Percentiles rank a stretch among this genome's conserved stretches.
phyloP scores from a whole-genome alignment of 139 green algal genomes.

The Trebouxia sp. region DNA sequence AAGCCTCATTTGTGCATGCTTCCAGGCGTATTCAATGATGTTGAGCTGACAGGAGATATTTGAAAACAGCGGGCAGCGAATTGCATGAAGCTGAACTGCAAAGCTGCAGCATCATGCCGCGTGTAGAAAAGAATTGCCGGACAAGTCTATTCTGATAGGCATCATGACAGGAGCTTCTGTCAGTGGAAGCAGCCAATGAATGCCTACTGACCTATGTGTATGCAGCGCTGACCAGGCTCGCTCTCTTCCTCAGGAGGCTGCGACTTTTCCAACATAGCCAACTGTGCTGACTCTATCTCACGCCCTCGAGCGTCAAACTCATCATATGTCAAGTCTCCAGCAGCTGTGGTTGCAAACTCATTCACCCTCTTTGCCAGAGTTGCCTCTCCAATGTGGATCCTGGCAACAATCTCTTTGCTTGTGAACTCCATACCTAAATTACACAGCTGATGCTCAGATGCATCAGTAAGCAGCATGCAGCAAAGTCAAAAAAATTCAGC shows the following conservation, averaged over 20 bases:
- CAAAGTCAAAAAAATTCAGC: no score
- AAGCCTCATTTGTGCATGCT: not conserved
- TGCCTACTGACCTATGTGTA: slow-evolving; percentile 15
- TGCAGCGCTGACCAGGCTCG: not conserved
- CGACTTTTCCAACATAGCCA: slow-evolving; percentile 1
- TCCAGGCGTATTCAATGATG: no score
- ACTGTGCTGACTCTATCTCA: slow-evolving; percentile 19
- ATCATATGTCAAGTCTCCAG: slow-evolving; percentile 58
- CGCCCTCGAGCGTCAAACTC: slow-evolving; percentile 59
- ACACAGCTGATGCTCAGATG: no score
- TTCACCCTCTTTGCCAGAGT: slow-evolving; percentile 85
- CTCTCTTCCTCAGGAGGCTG: not conserved
- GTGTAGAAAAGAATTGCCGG: no score
- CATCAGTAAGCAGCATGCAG: no score
- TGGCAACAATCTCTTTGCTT: slow-evolving; percentile 74
- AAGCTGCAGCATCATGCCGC: no score
- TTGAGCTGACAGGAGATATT: no score
- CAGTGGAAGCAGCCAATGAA: not conserved
- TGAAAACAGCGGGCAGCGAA: no score
- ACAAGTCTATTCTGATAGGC: no score
- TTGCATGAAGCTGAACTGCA: no score
- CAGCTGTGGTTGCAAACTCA: slow-evolving; percentile 79
- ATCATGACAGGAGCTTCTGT: no score
- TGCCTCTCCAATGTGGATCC: slow-evolving; percentile 91
- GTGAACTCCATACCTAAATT: slow-evolving; percentile 66